Base-by-base conservation (phyloP, 306 rosid genomes). In the Cicer arietinum region DNA sequence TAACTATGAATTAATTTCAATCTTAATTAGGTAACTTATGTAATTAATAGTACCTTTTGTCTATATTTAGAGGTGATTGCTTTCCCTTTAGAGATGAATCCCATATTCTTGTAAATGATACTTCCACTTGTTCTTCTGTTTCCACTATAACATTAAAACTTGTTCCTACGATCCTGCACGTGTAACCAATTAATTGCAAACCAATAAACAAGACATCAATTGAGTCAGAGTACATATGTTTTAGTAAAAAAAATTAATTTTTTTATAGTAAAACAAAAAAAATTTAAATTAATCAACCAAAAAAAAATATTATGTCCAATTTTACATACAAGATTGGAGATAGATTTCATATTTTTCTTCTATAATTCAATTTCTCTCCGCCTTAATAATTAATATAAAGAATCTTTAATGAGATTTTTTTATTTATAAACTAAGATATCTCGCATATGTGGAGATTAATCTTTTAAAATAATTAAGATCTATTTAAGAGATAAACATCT, bases 21-120 rank as follows among this genome's bases (percentile, higher is more conserved):
- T 25, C 25, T 10, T 54, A 81, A 81, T 46, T 16, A 68, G 51
- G 67, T 58, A 56, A 77, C 35, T 4, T 20, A 39, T 39, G 65
- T 20, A 54, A 30, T 30, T 30, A 30, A 10, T 8, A 10, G 22
- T 37, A 90, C 98, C 98, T 94, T 83, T 82, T 88, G 78, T 94
- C 96, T 50, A 94, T 89, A 40, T 89, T 94, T 45, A 94, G 75
- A 46, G 99, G 89, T 46, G 88, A 90, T 67, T n/a, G 69, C 71
- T 92, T 85, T 67, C 92, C 95, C 76, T 85, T 83, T 3, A 82
- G 88, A 47, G 93, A 89, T 71, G 83, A 80, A 86, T 92, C 92
- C 99, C 99, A 94, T 45, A 12, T 82, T 79, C 90, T 89, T 2
- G 84, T 82, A 74, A 90, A 94, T 7, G 96, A 94, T 71, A 94